A percentile compares a stretch with the other conserved stretches of the same genome.
Evolutionary conservation across 176 grass and related monocot genomes (phyloP).

Genomic region (Triticum turgidum): DNA sequence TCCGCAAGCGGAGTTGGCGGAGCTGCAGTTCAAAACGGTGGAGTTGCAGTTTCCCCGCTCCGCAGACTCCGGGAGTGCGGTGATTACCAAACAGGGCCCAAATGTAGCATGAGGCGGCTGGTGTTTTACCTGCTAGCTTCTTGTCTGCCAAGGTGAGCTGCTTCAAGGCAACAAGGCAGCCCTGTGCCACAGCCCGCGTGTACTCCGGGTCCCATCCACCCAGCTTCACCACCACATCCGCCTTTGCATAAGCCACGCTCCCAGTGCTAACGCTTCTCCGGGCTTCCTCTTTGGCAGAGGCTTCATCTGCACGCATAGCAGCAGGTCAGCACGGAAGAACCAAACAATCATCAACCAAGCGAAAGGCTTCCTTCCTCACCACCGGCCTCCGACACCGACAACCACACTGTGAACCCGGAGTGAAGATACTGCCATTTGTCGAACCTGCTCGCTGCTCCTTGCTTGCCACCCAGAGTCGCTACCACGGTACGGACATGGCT

Average conservation of each 20-base stretch:
- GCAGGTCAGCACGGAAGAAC: neutral
- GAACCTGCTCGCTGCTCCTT: slow-evolving; percentile 83
- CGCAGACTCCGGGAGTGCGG: too few relatives aligned
- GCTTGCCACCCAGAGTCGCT: slow-evolving; percentile 73
- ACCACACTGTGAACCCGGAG: slow-evolving; percentile 81
- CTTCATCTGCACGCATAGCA: slow-evolving; percentile 58
- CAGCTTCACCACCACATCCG: slow-evolving; percentile 87
- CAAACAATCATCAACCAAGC: neutral
- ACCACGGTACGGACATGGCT: slow-evolving; percentile 86
- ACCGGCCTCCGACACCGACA: slow-evolving; percentile 63
- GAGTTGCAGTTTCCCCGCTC: too few relatives aligned
- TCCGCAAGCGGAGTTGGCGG: too few relatives aligned
- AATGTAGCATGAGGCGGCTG: too few relatives aligned
- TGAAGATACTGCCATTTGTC: slow-evolving; percentile 86
- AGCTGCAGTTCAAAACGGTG: too few relatives aligned
- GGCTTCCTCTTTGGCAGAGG: slow-evolving; percentile 78
- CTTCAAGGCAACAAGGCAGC: slow-evolving; percentile 88
- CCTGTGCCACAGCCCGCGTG: slow-evolving; percentile 74
- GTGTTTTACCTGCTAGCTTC: slow-evolving; percentile 73
- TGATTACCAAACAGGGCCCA: too few relatives aligned
- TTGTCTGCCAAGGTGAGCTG: slow-evolving; percentile 81
- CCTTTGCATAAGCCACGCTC: slow-evolving; percentile 68
- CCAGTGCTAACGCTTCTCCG: slow-evolving; percentile 56
- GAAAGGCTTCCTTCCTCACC: slow-evolving; percentile 39
- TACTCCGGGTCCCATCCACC: slow-evolving; percentile 72